Base-by-base conservation (phyloP, 2,329 filamentous ascomycete species). In the Chrysoporthe deuterocubensis region DNA sequence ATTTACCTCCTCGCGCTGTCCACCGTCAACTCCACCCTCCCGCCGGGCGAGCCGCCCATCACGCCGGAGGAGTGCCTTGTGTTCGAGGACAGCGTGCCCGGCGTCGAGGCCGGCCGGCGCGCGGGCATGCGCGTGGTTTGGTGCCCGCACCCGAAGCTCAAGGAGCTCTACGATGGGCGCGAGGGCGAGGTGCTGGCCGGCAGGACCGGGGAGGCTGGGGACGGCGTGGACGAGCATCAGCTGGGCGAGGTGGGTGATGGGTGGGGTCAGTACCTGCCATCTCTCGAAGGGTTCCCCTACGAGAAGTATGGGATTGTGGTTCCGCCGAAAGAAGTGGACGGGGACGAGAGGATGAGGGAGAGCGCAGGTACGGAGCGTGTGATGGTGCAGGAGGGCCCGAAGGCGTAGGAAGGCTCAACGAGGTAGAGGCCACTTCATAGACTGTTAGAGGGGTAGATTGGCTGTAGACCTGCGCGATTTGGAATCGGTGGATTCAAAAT, bases 91-190 rank as follows among this genome's bases (percentile, higher is more conserved):
- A 93, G 91, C 58, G 94, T 98, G 1, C 93, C 94, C 0, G 96
- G 96, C 4, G 93, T 97, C 2, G 96, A 99, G 80, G 89, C 93
- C 2, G 96, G 94, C 4, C 84, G 96, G 64, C 88, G 96, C 72
- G 96, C 96, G 0, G 95, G 95, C 0, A 98, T 98, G 95, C 89
- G 95, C 72, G 94, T 96, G 14, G 84, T 97, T 1, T 99, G 96
- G 96, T 91, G 89, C 73, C 96, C 96, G 34, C 94, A 98, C 79
- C 87, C 89, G 0, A 92, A 88, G 75, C 81, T 99, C 64, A 84
- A 91, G 80, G 83, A 87, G 64, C 92, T 95, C 77, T 97, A 92
- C 74, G 81, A 83, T 52, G 94, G 92, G 1, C 85, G 90, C 56
- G 93, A 97, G 81, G 85, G 85, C 13, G 88, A 94, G 76, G 93